Evolutionary conservation across 352 stramenopile genomes (phyloP), one percentile per base, ranked within the genome.

Genomic region (Globisporangium spiculum): DNA sequence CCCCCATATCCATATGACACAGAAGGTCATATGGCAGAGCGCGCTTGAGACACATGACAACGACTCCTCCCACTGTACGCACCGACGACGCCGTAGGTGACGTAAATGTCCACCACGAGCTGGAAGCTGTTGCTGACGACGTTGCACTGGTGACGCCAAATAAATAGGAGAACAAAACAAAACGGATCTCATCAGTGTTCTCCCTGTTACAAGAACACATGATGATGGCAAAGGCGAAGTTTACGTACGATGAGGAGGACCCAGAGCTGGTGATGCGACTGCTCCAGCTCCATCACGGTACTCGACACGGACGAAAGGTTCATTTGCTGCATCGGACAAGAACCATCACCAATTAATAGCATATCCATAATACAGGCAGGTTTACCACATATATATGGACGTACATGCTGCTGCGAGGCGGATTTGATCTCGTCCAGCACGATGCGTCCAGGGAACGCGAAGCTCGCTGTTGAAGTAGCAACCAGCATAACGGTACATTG

Each of bases 251-350:
- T 66, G 36, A 92, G 62, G 1, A 92, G 80, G 14, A 81, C 68
- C 80, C 83, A 92, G 2, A 92, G 77, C 60, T 90, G 84, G 41
- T 88, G 75, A 48, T 92, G 79, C 38, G 82, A 88, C 61, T 90
- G 80, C 66, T 90, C 79, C 32, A 92, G 64, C 69, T 92, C 84
- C 6, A 66, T 71, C 18, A 82, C 64, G 6, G 74, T 66, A 12
- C 60, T 60, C 0, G 76, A 81, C 26, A 78, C 61, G 1, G 58
- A 30, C 14, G 67, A 61, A n/a, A 85, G 60, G 52, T 75, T 82
- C 60, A 81, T 83, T 70, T 79, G 70, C 68, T 79, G 50, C 63
- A 69, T 38, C 44, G 7, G 9, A 22, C 24, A 55, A 30, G 10
- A 16, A 52, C 1, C 66, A 18, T 2, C 18, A 30, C 9, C 27